Base-by-base conservation (phyloP, 2,329 filamentous ascomycete species). In the Colletotrichum nymphaeae region DNA sequence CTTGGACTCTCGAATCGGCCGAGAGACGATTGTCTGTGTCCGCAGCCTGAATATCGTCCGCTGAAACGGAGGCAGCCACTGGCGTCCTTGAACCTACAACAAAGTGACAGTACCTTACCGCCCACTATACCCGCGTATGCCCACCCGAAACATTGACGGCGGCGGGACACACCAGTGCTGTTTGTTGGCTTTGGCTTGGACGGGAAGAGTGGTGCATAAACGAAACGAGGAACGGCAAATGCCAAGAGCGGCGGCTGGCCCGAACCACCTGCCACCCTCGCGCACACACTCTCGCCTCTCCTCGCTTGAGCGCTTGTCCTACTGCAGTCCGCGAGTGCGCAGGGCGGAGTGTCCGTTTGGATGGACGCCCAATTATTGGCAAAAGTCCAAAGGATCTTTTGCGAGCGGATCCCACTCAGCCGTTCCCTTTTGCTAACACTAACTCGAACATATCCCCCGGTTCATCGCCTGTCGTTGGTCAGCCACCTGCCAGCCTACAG, bases 321-420 rank as follows among this genome's bases (percentile, higher is more conserved):
- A 49, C 42, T 49, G 8, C 37, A 42, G 37, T 42, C 37, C 6
- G 14, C 42, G 42, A 49, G 7, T 63, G 19, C 35, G 49, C 46
- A 42, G 58, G 60, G 46, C 32, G 22, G 66, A 52, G 57, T 42
- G 67, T 32, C 55, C 56, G 59, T 63, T 63, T 69, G 66, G 53
- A 55, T 37, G 52, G 16, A 49, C 42, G 42, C 42, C 58, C 69
- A 53, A 69, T 60, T 16, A 70, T 65, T 70, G 56, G 67, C 70
- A 73, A 65, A 57, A 67, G 64, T 63, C 56, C 26, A 24, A 57
- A 73, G 56, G 60, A 73, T 56, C 66, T 64, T 72, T 72, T 72
- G 69, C 35, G 22, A 64, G 69, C 59, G 65, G 65, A 53, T 49
- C 66, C 52, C 53, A 56, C 49, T 42, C 57, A 58, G 57, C 69